phyloP scores from a whole-genome alignment of 2,329 filamentous ascomycete species.

The Cercospora berteroae region DNA sequence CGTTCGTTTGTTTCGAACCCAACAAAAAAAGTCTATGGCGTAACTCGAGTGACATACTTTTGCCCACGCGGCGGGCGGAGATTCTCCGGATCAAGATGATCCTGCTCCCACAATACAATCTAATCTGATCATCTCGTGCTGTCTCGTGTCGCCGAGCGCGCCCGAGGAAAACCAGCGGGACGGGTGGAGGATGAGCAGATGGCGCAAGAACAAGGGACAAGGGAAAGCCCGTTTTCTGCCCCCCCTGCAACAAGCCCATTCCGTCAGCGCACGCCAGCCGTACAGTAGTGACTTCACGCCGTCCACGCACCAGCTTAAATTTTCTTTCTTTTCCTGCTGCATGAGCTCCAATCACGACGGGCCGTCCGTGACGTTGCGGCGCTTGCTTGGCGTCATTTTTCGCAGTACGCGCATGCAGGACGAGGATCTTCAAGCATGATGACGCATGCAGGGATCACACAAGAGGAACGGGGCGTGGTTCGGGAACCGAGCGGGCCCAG shows the following conservation, averaged over 20 bases:
- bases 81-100: slow-evolving; percentile 1
- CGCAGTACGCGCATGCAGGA: background rate
- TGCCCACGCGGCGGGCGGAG: slow-evolving; percentile 2
- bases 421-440: background rate
- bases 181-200: background rate
- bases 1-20: background rate
- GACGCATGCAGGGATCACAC: background rate
- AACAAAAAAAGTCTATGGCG: slow-evolving; percentile 16
- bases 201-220: background rate
- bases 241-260: background rate
- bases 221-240: background rate
- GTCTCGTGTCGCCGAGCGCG: background rate
- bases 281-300: background rate
- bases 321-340: background rate
- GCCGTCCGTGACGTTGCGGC: background rate
- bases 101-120: background rate
- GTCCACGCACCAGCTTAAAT: background rate
- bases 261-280: background rate
- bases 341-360: background rate
- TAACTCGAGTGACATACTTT: slow-evolving; percentile 4
- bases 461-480: background rate
- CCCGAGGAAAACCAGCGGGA: background rate
- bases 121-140: slow-evolving; percentile 16
- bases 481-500: background rate
- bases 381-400: background rate